Evolutionary conservation across 176 grass and related monocot genomes (phyloP).

Genomic region (Pharus latifolius): DNA sequence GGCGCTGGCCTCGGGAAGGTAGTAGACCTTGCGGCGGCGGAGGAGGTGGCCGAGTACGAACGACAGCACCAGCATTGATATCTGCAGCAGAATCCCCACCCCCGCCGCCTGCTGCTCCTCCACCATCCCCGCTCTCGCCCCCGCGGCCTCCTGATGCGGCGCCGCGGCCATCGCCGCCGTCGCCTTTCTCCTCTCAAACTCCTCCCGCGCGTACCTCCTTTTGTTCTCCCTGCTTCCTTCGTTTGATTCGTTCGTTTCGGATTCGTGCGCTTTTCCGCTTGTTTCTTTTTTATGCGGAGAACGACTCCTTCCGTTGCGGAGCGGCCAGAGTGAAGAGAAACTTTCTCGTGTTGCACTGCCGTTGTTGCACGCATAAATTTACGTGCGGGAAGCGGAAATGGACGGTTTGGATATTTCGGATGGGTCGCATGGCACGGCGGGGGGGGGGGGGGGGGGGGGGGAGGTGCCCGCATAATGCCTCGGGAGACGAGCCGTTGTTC

Average conservation of each 20-base stretch:
- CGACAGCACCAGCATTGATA: constrained; percentile 87
- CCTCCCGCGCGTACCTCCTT: neutral
- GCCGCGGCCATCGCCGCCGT: constrained; percentile 6
- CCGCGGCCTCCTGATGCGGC: neutral
- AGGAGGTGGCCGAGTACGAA: constrained; percentile 85
- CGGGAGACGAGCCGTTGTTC: too few species aligned
- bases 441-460: too few species aligned
- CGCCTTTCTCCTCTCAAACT: neutral
- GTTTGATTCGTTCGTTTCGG: neutral
- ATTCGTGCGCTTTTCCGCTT: neutral
- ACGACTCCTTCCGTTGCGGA: neutral
- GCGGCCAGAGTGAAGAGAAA: neutral
- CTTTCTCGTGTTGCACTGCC: too few species aligned
- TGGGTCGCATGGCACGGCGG: too few species aligned
- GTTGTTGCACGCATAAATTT: too few species aligned
- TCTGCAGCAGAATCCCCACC: constrained; percentile 90
- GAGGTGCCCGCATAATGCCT: too few species aligned
- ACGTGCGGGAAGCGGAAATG: too few species aligned
- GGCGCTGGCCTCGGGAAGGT: constrained; percentile 82
- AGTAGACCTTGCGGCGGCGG: constrained; percentile 86
- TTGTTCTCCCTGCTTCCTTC: neutral
- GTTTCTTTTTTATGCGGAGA: neutral
- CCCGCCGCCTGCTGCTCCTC: constrained; percentile 87
- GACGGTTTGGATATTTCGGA: neutral
- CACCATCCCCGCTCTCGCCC: constrained; percentile 23